These are phyloP conservation scores for Rhododendron kiyosumense DNA, from an alignment of 148 eudicot species.

Conservation along the genomic window DNA sequence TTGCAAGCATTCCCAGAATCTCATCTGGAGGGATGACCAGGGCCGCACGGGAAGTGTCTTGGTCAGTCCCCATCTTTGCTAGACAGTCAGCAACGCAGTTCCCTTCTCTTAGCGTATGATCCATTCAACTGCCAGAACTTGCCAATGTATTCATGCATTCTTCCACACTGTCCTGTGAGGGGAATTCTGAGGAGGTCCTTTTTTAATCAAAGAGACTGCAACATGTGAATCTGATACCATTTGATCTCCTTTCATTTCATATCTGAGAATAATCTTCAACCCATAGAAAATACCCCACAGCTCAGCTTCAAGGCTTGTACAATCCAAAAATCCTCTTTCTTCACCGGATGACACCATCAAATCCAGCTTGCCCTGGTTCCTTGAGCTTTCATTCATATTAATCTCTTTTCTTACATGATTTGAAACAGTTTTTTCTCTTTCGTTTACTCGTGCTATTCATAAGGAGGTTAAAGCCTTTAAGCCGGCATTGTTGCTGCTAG, in stretches of 20 bases:
- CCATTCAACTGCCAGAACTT: background rate
- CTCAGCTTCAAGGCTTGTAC: background rate
- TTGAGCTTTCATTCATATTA: background rate
- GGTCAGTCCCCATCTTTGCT: background rate
- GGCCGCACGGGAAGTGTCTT: background rate
- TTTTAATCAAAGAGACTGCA: background rate
- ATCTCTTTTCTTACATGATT: background rate
- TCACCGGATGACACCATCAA: background rate
- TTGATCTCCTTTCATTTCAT: background rate
- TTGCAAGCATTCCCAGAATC: background rate
- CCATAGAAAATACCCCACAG: background rate
- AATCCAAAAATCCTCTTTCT: background rate
- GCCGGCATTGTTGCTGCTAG: background rate
- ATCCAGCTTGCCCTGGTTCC: background rate
- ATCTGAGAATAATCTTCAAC: background rate
- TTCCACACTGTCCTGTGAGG: background rate
- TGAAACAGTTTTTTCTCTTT: background rate
- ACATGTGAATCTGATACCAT: background rate
- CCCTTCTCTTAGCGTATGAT: background rate
- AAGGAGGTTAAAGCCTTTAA: background rate
- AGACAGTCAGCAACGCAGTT: background rate
- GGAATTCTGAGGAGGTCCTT: background rate
- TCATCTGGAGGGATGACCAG: background rate
- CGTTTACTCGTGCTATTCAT: background rate
- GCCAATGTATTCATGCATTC: background rate